phyloP scores from a whole-genome alignment of 2,329 filamentous ascomycete species.

The Acrodontium crateriforme region DNA sequence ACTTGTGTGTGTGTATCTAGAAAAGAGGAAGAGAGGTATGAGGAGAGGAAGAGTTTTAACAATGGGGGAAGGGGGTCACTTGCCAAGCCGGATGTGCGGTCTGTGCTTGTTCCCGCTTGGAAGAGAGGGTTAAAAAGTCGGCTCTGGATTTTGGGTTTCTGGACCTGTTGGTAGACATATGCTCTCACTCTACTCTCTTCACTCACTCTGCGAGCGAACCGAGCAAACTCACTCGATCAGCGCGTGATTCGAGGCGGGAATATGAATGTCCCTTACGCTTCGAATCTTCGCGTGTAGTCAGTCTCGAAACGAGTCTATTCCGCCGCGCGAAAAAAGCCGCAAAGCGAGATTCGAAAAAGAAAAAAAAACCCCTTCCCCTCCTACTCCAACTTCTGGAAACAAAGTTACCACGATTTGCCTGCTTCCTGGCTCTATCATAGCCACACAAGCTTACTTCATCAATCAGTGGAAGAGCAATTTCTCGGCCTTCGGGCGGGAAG shows the following conservation, averaged over 20 bases:
- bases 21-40: too few species aligned
- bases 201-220: too few species aligned
- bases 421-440: constrained; percentile 33
- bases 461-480: constrained; percentile 36
- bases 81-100: background rate
- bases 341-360: constrained; percentile 1
- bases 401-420: constrained; percentile 39
- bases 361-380: too few species aligned
- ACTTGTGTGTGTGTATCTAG: too few species aligned
- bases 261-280: constrained; percentile 12
- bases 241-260: background rate
- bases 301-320: background rate
- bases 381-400: too few species aligned
- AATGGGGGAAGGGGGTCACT: background rate
- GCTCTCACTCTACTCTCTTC: too few species aligned
- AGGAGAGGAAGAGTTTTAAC: constrained; percentile 6
- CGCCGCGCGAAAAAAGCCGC: background rate
- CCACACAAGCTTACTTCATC: constrained; percentile 36
- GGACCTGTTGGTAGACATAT: background rate
- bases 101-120: background rate
- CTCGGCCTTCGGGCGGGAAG: constrained; percentile 18
- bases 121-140: background rate
- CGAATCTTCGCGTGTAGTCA: background rate
- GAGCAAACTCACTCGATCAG: too few species aligned
- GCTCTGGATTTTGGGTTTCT: background rate